Conservation (phyloP, 108 stramenopile species). For the Skeletonema costatum region DNA sequence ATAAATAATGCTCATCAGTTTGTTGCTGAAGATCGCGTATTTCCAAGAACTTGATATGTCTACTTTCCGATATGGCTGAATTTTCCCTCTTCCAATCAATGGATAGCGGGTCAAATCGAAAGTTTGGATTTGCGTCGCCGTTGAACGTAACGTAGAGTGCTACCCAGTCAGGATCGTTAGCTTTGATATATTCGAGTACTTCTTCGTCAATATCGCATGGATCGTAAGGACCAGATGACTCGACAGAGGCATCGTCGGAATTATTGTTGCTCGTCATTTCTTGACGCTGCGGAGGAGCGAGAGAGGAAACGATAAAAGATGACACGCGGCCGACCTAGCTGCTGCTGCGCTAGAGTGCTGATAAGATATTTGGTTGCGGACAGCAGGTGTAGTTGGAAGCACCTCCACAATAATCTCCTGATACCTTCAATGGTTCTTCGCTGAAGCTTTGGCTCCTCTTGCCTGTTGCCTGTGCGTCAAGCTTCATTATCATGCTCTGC, state of each 20-base stretch:
- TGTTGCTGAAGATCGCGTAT: background rate
- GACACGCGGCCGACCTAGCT: no score
- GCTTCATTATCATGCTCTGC: no score
- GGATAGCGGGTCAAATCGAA: conserved; percentile 2
- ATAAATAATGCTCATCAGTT: background rate
- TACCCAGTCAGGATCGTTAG: background rate
- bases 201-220: background rate
- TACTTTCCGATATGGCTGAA: background rate
- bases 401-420: no score
- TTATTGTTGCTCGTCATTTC: background rate
- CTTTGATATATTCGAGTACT: background rate
- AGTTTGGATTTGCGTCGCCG: background rate
- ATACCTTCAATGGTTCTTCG: no score
- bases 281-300: no score
- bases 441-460: no score
- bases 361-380: no score
- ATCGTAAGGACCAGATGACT: background rate
- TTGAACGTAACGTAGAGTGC: background rate
- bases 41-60: background rate
- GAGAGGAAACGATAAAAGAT: no score
- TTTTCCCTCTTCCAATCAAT: conserved; percentile 1
- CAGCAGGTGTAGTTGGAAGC: no score
- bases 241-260: background rate
- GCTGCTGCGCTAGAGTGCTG: no score
- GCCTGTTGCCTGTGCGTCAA: no score